Evolutionary conservation across 1,139 yeast genomes (phyloP), one percentile per base, ranked within the genome.

Genomic region (Hansenula sp.): DNA sequence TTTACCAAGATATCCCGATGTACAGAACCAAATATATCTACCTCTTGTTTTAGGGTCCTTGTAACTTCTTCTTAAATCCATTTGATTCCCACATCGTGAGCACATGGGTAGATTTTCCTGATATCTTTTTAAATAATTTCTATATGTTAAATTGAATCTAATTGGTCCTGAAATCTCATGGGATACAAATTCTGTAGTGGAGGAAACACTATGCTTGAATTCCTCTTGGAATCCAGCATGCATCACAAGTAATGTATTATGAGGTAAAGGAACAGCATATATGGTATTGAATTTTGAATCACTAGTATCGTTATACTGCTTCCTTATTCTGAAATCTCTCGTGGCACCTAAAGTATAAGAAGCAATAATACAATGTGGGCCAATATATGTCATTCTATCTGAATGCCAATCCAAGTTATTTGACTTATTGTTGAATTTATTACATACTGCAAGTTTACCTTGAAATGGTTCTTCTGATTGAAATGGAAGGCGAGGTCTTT

Each of bases 211-310:
- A 53, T 83, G 90, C 50, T 78, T 82, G 57, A 63, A 84, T 36
- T 74, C 74, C 48, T 84, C 94, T 55, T 84, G 94, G 46, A 85
- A 79, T 1, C 87, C 87, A 1, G 87, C 83, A 47, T 79, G 79
- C 94, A 84, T 83, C 6, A 84, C 59, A 2, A 83, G 52, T 40
- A 84, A 57, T 11, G 84, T 69, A 51, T 83, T 83, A 56, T 83
- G 86, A 0, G 85, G 82, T 3, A 81, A 53, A 20, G 76, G 79
- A 3, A 82, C 64, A 14, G 82, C 72, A 45, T 67, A 66, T 13
- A 72, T 69, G 0, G 65, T 45, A 51, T 33, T 51, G 33, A 52
- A 48, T 40, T 46, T 45, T 42, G 49, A 25, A 29, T 43, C n/a
- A n/a, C n/a, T 33, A 34, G 45, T 52, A 39, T 42, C 55, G 35